Conservation (phyloP, 106 monocot genomes). For the Dioscorea alata region DNA sequence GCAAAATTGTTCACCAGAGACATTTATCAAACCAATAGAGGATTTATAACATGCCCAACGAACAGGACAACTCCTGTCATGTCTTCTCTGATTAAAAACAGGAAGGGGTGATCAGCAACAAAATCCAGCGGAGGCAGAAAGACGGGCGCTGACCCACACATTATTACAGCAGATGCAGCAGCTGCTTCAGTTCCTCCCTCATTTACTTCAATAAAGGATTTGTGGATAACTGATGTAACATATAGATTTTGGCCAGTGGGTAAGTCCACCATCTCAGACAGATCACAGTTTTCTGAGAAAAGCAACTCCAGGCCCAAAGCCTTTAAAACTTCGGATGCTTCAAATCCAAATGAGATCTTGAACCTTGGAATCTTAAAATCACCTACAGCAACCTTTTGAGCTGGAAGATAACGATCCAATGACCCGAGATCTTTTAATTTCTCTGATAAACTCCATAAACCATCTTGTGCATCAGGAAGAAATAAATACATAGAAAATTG, state of each 20-base stretch:
- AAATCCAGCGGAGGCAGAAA: slow-evolving; percentile 28
- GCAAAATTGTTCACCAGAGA: background rate
- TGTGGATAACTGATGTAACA: slow-evolving; percentile 56
- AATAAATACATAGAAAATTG: slow-evolving; percentile 82
- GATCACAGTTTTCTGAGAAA: slow-evolving; percentile 26
- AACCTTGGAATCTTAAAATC: slow-evolving; percentile 71
- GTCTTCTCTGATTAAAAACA: slow-evolving; percentile 56
- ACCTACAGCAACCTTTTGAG: slow-evolving; percentile 23
- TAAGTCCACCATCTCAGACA: slow-evolving; percentile 46
- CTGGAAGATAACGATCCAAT: slow-evolving; percentile 32
- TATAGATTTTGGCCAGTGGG: slow-evolving; percentile 15
- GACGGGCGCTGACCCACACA: slow-evolving; percentile 12
- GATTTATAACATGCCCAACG: slow-evolving; percentile 52
- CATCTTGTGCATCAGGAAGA: slow-evolving; percentile 53
- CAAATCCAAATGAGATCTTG: slow-evolving; percentile 70
- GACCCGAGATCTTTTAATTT: slow-evolving; percentile 43
- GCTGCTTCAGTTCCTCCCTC: slow-evolving; percentile 90
- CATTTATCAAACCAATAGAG: slow-evolving; percentile 11
- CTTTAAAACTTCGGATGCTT: slow-evolving; percentile 46
- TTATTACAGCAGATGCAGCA: slow-evolving; percentile 51
- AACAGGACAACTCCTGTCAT: slow-evolving; percentile 42
- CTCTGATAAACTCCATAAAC: slow-evolving; percentile 41
- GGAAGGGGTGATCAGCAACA: slow-evolving; percentile 62
- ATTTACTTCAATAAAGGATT: slow-evolving; percentile 66
- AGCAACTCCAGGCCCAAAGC: slow-evolving; percentile 41